These are phyloP conservation scores for Telopea speciosissima DNA, from an alignment of 177 flowering plant genomes.

Conservation along the genomic window DNA sequence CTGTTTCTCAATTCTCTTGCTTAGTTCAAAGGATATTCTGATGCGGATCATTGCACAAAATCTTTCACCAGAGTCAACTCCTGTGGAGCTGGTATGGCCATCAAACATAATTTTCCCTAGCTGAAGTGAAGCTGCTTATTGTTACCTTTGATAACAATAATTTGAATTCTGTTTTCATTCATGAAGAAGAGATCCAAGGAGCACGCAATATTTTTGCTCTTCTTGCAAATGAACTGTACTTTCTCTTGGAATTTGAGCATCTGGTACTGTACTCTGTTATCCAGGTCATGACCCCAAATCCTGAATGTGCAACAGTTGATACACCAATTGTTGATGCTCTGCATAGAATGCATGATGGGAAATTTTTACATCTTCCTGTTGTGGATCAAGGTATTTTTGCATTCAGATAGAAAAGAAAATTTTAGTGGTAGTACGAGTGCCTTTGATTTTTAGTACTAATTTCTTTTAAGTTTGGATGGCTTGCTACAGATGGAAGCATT, in stretches of 20 bases:
- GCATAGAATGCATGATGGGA: conserved; percentile 96
- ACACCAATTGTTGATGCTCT: conserved; percentile 97
- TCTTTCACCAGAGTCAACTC: conserved; percentile 67
- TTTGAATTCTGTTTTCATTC: background rate
- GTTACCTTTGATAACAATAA: background rate
- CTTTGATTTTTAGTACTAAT: background rate
- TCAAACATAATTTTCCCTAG: background rate
- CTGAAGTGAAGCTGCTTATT: background rate
- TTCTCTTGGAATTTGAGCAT: background rate
- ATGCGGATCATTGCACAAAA: conserved; percentile 93
- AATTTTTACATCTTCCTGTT: conserved; percentile 95
- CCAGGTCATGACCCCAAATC: conserved; percentile 98
- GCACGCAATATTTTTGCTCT: background rate
- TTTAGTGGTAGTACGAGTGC: too few species aligned
- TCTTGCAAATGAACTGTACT: background rate
- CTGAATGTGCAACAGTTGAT: conserved; percentile 92
- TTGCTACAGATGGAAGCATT: conserved; percentile 60
- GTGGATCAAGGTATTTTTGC: conserved; percentile 62
- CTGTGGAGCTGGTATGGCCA: conserved; percentile 71
- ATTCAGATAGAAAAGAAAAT: background rate
- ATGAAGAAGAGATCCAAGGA: background rate
- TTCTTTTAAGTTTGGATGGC: conserved; percentile 2
- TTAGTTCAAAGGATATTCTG: conserved; percentile 89
- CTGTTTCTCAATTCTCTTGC: conserved; percentile 8
- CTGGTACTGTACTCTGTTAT: conserved; percentile 10